Base-by-base conservation (phyloP, 2,329 filamentous ascomycete species). In the Penicillium hesseltinei region DNA sequence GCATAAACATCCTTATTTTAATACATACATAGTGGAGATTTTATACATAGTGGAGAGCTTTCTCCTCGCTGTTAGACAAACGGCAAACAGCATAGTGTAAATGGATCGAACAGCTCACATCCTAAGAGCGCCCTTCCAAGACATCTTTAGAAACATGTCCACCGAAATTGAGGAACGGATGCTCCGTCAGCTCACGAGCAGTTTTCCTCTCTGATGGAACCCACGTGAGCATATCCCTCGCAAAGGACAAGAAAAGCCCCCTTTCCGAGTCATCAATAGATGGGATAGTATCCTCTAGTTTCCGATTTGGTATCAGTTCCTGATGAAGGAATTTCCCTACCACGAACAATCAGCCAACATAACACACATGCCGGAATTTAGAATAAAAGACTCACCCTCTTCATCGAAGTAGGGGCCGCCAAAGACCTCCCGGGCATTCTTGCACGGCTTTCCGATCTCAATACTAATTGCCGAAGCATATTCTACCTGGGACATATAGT, bases 201-300 rank as follows among this genome's bases (percentile, higher is more conserved):
- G 70, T 75, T 46, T 68, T 71, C 38, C 74, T 70, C 51, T 75
- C 60, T 47, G 72, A 67, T 6, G 73, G 72, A 5, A 65, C 43
- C 73, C 72, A 76, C 11, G 55, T 57, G n/a, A 76, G 65, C 73
- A 75, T 75, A 17, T 61, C 56, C 40, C 65, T 62, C 11, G 65
- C 64, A 59, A 75, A 75, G 6, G 69, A 68, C 15, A 75, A 56
- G 21, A 46, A 53, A 6, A 35, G 5, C 3, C 39, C 21, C 19
- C 23, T 13, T 10, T 49, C 47, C 3, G n/a, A 25, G 33, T 39
- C 33, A 39, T 49, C 23, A 13, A 39, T 17, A 13, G 33, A 49
- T 27, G 23, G 33, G 4, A 39, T 15, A 3, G 47, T 19, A 39
- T 13, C 23, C 23, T 49, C 35, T 2, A 39, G 17, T 11, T 9